Percentiles rank a stretch among this genome's conserved stretches.
These are phyloP conservation scores for Dujonia santamariae DNA, from an alignment of 1,139 yeast species.

Conservation along the genomic window DNA sequence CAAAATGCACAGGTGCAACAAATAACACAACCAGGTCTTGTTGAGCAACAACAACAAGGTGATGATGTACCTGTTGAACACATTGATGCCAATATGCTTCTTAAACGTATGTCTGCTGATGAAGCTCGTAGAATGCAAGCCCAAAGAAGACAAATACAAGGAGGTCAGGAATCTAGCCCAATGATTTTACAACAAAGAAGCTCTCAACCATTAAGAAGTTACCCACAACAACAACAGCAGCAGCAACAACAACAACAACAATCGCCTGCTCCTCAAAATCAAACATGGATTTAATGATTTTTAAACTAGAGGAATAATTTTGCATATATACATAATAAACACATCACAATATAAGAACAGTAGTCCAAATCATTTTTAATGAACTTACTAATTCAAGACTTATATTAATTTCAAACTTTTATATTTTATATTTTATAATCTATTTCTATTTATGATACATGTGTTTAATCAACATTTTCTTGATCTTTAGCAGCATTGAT, in stretches of 20 bases:
- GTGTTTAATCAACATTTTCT: slow-evolving; percentile 14
- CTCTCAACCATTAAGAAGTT: slow-evolving; percentile 4
- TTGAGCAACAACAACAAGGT: slow-evolving; percentile 11
- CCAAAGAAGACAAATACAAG: slow-evolving; percentile 1
- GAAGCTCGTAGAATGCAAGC: too few species aligned
- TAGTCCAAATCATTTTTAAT: not conserved
- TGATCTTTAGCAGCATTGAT: slow-evolving; percentile 10
- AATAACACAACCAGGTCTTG: slow-evolving; percentile 12
- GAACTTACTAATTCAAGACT: too few species aligned
- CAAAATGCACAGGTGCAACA: slow-evolving; percentile 15
- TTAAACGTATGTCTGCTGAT: too few species aligned
- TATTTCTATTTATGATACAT: not conserved
- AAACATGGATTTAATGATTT: slow-evolving; percentile 7
- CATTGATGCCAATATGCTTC: too few species aligned
- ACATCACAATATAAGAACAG: not conserved
- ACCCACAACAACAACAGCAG: slow-evolving; percentile 3
- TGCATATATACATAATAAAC: slow-evolving; percentile 3
- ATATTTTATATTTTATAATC: not conserved
- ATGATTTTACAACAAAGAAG: slow-evolving; percentile 6
- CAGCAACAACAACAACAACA: slow-evolving; percentile 4
- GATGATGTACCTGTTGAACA: too few species aligned
- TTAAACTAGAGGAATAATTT: slow-evolving; percentile 3
- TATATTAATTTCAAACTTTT: too few species aligned
- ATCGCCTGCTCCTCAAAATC: slow-evolving; percentile 4
- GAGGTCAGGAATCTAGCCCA: slow-evolving; percentile 4